A percentile compares a stretch with the other conserved stretches of the same genome.
phyloP scores from a whole-genome alignment of 2,329 filamentous ascomycete genomes.

The Fusarium newnesense region DNA sequence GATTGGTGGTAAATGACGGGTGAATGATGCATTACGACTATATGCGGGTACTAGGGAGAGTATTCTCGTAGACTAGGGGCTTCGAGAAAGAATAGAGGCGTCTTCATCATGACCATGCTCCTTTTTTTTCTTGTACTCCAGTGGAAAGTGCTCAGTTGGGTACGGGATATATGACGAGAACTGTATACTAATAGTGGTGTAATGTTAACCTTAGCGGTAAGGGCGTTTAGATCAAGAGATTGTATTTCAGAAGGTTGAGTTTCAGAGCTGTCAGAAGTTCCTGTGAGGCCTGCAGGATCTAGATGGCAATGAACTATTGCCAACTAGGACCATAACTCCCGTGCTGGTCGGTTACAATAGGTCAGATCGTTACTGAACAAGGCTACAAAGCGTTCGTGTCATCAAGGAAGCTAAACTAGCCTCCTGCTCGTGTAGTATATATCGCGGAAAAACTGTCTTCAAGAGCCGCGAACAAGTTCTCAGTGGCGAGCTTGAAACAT shows the following conservation, averaged over 20 bases:
- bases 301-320: not conserved
- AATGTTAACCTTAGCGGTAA: conserved; percentile 34
- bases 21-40: conserved; percentile 32
- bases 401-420: not conserved
- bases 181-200: conserved; percentile 38
- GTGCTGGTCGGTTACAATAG: not conserved
- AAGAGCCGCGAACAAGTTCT: not conserved
- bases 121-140: not conserved
- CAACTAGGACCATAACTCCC: not conserved
- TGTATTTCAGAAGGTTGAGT: conserved; percentile 14
- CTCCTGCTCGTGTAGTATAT: not conserved
- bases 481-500: not conserved
- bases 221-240: conserved; percentile 10
- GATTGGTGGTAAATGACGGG: conserved; percentile 33
- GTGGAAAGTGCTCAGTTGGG: conserved; percentile 24
- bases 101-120: not conserved
- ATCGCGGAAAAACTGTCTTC: not conserved
- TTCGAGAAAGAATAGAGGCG: not conserved
- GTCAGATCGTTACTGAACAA: not conserved
- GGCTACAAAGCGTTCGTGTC: not conserved
- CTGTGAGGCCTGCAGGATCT: not conserved
- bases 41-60: conserved; percentile 28
- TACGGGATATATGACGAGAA: conserved; percentile 22
- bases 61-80: not conserved
- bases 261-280: not conserved